These are phyloP conservation scores for Blumeriella jaapii DNA, from an alignment of 2,329 filamentous ascomycete species.

Conservation along the genomic window DNA sequence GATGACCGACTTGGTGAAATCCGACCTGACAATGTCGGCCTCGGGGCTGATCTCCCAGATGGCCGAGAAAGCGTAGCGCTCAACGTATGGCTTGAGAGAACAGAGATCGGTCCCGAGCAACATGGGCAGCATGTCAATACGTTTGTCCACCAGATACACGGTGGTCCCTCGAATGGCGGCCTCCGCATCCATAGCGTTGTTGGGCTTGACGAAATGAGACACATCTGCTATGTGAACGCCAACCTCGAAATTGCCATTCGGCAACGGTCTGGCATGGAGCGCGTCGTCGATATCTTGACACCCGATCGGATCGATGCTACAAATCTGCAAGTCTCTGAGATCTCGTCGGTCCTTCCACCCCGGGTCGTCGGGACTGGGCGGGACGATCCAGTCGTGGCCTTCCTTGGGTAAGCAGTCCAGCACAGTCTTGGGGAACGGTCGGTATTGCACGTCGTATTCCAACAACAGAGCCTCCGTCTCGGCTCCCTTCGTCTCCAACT, in stretches of 20 bases:
- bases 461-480: conserved; percentile 91
- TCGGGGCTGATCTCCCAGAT: conserved; percentile 81
- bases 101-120: conserved; percentile 92
- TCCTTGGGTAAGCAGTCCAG: conserved; percentile 85
- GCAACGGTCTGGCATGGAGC: conserved; percentile 70
- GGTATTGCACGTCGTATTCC: conserved; percentile 95
- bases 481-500: conserved; percentile 92
- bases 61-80: conserved; percentile 77
- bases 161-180: conserved; percentile 90
- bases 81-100: conserved; percentile 95
- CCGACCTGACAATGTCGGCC: conserved; percentile 72
- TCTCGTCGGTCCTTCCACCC: conserved; percentile 82
- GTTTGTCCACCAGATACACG: conserved; percentile 96
- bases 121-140: conserved; percentile 98
- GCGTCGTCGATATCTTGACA: conserved; percentile 99
- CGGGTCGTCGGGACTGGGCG: conserved; percentile 63
- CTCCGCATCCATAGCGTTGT: conserved; percentile 93
- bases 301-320: conserved; percentile 91
- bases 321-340: conserved; percentile 75
- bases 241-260: conserved; percentile 91
- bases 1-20: conserved; percentile 97
- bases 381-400: conserved; percentile 90
- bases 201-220: conserved; percentile 96
- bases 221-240: conserved; percentile 98
- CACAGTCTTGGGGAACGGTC: conserved; percentile 91